Evolutionary conservation across 202 grass and related monocot species (phyloP), one percentile per base, ranked within the genome.

Genomic region (Eragrostis tef): DNA sequence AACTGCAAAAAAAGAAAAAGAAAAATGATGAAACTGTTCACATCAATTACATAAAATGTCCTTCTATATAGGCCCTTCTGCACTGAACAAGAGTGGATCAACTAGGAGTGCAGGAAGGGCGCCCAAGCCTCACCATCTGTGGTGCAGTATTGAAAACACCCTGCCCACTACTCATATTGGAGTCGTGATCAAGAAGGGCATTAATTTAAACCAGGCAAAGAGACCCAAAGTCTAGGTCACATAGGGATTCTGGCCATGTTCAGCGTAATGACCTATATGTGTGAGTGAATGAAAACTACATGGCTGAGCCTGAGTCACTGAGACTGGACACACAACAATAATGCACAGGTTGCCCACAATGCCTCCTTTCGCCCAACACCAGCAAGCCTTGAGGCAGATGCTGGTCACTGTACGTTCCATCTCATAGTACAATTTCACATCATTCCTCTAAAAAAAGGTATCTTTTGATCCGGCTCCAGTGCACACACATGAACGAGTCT

Each of bases 101-200:
- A 56, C 16, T 29, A n/a, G 49, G 17, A 39, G 29, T 54, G 31
- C 52, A 75, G 71, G 49, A 13, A 42, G 71, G 17, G n/a, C 22
- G 58, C 24, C 11, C 17, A 3, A 62, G 41, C 21, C 61, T 45
- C 42, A 60, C 13, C 45, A 41, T 41, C n/a, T n/a, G n/a, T 4
- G 3, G 0, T 62, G 41, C 14, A 27, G 17, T 29, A n/a, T 62
- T 64, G 58, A 10, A 47, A 77, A 7, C 19, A 21, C 34, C 34
- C 34, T 39, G 34, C n/a, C n/a, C n/a, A n/a, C 34, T 39, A 39
- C 34, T 64, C 46, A 77, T 39, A 75, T 19, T 75, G 36, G 73
- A 60, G 12, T 60, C 21, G 2, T 7, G 21, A 76, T 24, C 21
- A 27, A 24, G 57, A 77, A 24, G n/a, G 42, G 57, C 74, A n/a